Base-by-base conservation (phyloP, 1,139 yeast genomes). In the Blastobotrys capitulatus region DNA sequence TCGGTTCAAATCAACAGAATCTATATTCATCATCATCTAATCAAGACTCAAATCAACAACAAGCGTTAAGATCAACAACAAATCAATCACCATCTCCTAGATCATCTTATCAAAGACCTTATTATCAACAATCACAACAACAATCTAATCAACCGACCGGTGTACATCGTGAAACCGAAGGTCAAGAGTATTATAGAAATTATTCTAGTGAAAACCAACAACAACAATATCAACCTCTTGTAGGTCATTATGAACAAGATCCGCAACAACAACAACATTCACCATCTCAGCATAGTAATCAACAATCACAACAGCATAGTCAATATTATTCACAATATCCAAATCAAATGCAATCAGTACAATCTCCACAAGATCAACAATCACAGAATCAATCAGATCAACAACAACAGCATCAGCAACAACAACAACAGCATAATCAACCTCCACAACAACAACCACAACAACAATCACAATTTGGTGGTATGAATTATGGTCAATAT, bases 301-400 rank as follows among this genome's bases (percentile, higher is more conserved):
- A 52, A 16, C 59, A 56, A 42, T 61, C 54, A 35, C 60, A 52
- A 16, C 59, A 56, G 43, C 62, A 54, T 34, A 60, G 49, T 16
- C 60, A 50, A 8, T 49, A 47, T 19, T 49, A 52, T n/a, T 46
- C 47, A 10, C 47, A 31, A 38, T 31, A 34, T 34, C 5, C 39
- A 36, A 44, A 25, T 34, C 38, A 38, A 38, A 32, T 38, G 38
- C 42, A 38, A 19, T 34, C 40, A 35, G 42, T 44, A 18, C 47
- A 36, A 20, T 44, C 32, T 16, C 47, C 47, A 38, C 47, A 32
- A 26, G 40, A 46, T 16, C 47, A 37, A 36, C 39, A 46, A 10
- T 40, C 26, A 4, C 22, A 18, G 7, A 5, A 26, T 6, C 18
- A 15, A 36, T 12, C 6, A 36, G 18, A n/a, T 5, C 25, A 20